A percentile compares a stretch with the other conserved stretches of the same genome.
phyloP scores from a whole-genome alignment of 2,329 filamentous ascomycete genomes.

The Bipolaris oryzae region DNA sequence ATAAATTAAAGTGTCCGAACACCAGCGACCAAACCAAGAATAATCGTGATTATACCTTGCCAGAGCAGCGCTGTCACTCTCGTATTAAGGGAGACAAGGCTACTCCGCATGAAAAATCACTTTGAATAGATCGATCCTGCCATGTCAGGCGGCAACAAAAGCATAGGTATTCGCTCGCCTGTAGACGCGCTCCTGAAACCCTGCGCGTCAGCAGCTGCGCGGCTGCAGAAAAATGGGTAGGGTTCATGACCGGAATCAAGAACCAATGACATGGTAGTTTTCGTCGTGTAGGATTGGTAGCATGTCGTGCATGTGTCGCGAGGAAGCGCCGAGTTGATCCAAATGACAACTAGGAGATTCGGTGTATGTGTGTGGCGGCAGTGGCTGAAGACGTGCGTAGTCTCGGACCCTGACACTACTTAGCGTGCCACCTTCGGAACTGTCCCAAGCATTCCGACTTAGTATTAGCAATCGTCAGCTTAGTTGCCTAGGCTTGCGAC shows the following conservation, averaged over 20 bases:
- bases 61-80: background rate
- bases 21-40: background rate
- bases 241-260: background rate
- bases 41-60: background rate
- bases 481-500: constrained; percentile 13
- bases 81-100: too few relatives aligned
- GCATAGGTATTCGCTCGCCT: background rate
- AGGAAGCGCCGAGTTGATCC: background rate
- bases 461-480: constrained; percentile 19
- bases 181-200: background rate
- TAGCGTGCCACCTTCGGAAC: constrained; percentile 9
- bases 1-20: background rate
- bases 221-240: background rate
- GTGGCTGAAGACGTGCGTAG: background rate
- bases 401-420: constrained; percentile 13
- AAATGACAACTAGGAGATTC: background rate
- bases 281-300: background rate
- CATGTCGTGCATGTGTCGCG: background rate
- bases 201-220: background rate
- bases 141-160: background rate
- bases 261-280: background rate
- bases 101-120: background rate
- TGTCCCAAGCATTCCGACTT: constrained; percentile 16
- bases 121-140: background rate
- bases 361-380: background rate